Base-by-base conservation (phyloP, 1,284 basidiomycete species). In the Coniophora puteana region DNA sequence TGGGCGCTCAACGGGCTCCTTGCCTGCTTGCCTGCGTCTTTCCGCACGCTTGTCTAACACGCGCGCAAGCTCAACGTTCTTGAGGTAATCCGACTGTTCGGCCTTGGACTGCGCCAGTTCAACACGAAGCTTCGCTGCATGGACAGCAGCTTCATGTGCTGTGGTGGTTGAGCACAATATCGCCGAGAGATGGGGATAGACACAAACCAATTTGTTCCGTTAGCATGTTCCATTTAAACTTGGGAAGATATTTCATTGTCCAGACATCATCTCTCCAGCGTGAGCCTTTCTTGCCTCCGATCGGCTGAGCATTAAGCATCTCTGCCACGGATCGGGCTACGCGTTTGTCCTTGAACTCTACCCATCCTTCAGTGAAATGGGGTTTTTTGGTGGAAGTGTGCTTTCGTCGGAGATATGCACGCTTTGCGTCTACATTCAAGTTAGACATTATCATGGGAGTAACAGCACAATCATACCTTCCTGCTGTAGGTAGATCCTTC, bases 181-280 rank as follows among this genome's bases (percentile, higher is more conserved):
- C 29, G 14, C 17, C 14, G 23, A 45, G 45, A n/a, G 13, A 28
- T 22, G 30, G 28, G 14, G 36, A 41, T 23, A 18, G 32, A 45
- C 12, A 76, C 92, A 63, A 60, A 94, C 94, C 92, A 58, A 99
- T 87, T 76, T 98, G 95, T 65, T 98, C 96, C 10, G 92, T 94
- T 46, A 99, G 72, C 94, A 97, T 97, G 62, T 88, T 86, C 96
- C 96, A 99, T 62, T 96, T 98, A 75, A 98, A 99, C 50, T 84
- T 89, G 6, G 93, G 93, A 38, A 99, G 72, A 60, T 99, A 99
- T 62, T 95, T 95, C 93, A 99, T 96, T 32, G 96, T 98, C 96
- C 96, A 99, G 6, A 99, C 83, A 51, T 99, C 94, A 58, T 99
- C 93, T 57, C 91, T 75, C 90, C 92, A 98, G 45, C 90, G 74